Evolutionary conservation across 192 early-diverging fungal genomes (phyloP).

Genomic region (Piromyces finnis): DNA sequence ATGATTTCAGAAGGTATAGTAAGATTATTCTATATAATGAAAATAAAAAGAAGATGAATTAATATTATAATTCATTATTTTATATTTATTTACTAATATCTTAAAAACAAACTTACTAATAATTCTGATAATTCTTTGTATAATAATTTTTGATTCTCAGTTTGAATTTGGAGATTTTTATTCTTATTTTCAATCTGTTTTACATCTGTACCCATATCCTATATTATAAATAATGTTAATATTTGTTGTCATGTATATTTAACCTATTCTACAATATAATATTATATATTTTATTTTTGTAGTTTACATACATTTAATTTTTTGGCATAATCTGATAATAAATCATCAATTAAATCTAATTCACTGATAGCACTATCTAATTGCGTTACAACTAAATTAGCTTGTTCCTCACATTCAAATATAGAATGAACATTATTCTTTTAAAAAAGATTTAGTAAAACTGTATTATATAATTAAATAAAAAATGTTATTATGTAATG

Average conservation of each 20-base stretch:
- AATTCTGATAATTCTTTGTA: constrained; percentile 71
- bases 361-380: constrained; percentile 69
- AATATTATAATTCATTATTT: neutral
- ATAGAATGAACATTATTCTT: constrained; percentile 89
- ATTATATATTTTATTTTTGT: constrained; percentile 1
- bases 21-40: too few species aligned
- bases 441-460: too few species aligned
- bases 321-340: constrained; percentile 66
- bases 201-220: constrained; percentile 87
- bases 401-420: constrained; percentile 72
- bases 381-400: constrained; percentile 54
- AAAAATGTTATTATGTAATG: neutral
- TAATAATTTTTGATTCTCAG: constrained; percentile 71
- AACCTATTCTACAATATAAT: too few species aligned
- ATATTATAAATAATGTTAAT: too few species aligned
- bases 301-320: constrained; percentile 52
- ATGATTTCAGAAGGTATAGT: neutral
- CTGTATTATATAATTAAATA: too few species aligned
- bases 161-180: constrained; percentile 73
- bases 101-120: constrained; percentile 23
- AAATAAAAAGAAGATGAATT: too few species aligned
- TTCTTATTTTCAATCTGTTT: constrained; percentile 87
- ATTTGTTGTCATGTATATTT: too few species aligned
- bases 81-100: too few species aligned
- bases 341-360: constrained; percentile 70